A percentile compares a stretch with the other conserved stretches of the same genome.
These are phyloP conservation scores for Candida tammaniensis DNA, from an alignment of 805 yeast species.

Conservation along the genomic window DNA sequence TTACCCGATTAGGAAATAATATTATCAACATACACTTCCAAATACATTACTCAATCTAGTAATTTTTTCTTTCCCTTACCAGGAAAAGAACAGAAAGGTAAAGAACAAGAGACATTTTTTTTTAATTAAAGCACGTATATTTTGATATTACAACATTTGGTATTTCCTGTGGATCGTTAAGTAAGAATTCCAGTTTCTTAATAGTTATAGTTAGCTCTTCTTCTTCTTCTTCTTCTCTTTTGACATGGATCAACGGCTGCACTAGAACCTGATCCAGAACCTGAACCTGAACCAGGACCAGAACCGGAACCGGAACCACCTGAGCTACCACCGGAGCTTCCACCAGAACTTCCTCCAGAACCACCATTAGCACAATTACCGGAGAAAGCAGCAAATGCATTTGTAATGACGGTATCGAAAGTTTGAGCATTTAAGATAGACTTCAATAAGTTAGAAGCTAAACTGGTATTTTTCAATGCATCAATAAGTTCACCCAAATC, in stretches of 20 bases:
- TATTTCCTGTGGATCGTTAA: slow-evolving; percentile 7
- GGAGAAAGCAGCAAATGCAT: slow-evolving; percentile 13
- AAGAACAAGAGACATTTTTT: too few species aligned
- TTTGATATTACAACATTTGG: too few species aligned
- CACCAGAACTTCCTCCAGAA: background rate
- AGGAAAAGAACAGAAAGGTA: too few species aligned
- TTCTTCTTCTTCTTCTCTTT: slow-evolving; percentile 35
- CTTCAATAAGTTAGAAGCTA: slow-evolving; percentile 31
- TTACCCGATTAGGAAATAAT: too few species aligned
- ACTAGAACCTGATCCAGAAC: slow-evolving; percentile 1
- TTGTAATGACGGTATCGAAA: slow-evolving; percentile 30
- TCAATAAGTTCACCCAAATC: slow-evolving; percentile 22
- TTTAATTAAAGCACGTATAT: too few species aligned
- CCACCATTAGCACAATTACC: slow-evolving; percentile 2
- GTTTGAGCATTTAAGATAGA: slow-evolving; percentile 32
- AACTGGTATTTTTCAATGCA: slow-evolving; percentile 32
- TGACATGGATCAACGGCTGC: slow-evolving; percentile 22
- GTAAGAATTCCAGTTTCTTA: slow-evolving; percentile 8
- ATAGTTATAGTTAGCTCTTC: slow-evolving; percentile 18
- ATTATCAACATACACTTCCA: too few species aligned
- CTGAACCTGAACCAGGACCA: slow-evolving; percentile 5
- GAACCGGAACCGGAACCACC: slow-evolving; percentile 4
- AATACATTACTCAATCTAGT: too few species aligned
- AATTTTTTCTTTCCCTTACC: too few species aligned
- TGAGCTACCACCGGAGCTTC: slow-evolving; percentile 1